phyloP scores from a whole-genome alignment of 1,284 basidiomycete species.

The Trichosporon sp. region DNA sequence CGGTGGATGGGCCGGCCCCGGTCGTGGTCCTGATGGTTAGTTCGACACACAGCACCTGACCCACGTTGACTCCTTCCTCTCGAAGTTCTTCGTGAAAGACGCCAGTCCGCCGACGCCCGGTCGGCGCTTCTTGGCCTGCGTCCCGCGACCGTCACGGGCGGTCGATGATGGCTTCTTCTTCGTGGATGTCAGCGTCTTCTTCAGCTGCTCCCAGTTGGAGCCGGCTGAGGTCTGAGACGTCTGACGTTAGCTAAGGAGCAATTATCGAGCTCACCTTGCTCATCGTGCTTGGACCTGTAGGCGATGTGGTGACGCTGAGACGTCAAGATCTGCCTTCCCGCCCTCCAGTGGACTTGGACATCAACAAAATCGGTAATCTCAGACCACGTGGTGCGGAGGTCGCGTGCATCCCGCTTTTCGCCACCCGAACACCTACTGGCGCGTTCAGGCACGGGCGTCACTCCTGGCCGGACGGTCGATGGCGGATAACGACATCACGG shows the following conservation, averaged over 20 bases:
- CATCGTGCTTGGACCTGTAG: neutral
- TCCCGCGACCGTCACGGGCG: neutral
- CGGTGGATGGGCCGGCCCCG: slow-evolving; percentile 15
- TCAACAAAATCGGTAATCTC: slow-evolving; percentile 19
- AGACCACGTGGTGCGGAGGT: slow-evolving; percentile 15
- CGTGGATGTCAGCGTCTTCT: slow-evolving; percentile 30
- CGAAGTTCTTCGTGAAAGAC: slow-evolving; percentile 6
- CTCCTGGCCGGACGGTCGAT: no score
- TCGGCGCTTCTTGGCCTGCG: slow-evolving; percentile 25
- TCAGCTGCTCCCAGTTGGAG: slow-evolving; percentile 49
- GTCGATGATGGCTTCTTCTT: slow-evolving; percentile 10
- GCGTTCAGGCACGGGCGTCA: neutral
- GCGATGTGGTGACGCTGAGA: neutral
- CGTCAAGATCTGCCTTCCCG: neutral
- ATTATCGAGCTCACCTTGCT: slow-evolving; percentile 12
- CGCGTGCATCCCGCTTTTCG: neutral
- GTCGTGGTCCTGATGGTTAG: neutral
- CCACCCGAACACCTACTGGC: neutral
- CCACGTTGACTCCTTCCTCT: neutral
- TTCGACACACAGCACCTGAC: no score
- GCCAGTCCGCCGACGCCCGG: slow-evolving; percentile 2
- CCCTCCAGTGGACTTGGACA: neutral
- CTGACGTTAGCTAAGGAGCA: slow-evolving; percentile 4
- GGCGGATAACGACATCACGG: slow-evolving; percentile 5
- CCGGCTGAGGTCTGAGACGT: neutral